Percentiles rank a stretch among this genome's conserved stretches.
Evolutionary conservation across 495 filamentous ascomycete species (phyloP).

Genomic region (Penicillium bialowiezense): DNA sequence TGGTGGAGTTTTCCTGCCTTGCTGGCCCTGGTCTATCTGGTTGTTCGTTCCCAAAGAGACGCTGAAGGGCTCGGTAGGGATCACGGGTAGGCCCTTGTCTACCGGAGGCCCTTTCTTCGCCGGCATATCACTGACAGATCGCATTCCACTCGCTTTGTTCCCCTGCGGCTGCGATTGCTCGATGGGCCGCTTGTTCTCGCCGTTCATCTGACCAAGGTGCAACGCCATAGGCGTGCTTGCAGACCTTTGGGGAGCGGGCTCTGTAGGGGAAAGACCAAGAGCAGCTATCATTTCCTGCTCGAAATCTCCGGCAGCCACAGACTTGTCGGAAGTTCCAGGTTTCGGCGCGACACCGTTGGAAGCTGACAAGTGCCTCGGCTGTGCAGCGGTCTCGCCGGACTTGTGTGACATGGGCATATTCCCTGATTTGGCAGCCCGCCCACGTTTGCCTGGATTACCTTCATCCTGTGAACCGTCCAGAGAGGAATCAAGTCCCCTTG

Average conservation of each 20-base stretch:
- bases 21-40: background rate
- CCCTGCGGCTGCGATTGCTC: background rate
- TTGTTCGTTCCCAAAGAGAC: background rate
- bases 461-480: constrained; percentile 6
- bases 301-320: constrained; percentile 10
- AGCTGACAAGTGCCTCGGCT: background rate
- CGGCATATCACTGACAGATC: background rate
- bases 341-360: background rate
- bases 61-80: constrained; percentile 4
- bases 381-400: background rate
- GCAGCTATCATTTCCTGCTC: constrained; percentile 28
- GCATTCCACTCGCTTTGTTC: background rate
- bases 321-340: background rate
- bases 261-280: constrained; percentile 22
- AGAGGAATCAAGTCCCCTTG: constrained; percentile 3
- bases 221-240: background rate
- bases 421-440: constrained; percentile 5
- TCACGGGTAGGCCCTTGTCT: constrained; percentile 6
- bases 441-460: constrained; percentile 7
- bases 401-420: constrained; percentile 3
- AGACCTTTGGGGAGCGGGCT: constrained; percentile 3
- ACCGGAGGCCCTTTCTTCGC: background rate
- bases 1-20: background rate
- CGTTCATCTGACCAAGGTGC: background rate
- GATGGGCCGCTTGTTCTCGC: background rate